These are phyloP conservation scores for Penicillium polonicum DNA, from an alignment of 2,329 filamentous ascomycete genomes.

Conservation along the genomic window DNA sequence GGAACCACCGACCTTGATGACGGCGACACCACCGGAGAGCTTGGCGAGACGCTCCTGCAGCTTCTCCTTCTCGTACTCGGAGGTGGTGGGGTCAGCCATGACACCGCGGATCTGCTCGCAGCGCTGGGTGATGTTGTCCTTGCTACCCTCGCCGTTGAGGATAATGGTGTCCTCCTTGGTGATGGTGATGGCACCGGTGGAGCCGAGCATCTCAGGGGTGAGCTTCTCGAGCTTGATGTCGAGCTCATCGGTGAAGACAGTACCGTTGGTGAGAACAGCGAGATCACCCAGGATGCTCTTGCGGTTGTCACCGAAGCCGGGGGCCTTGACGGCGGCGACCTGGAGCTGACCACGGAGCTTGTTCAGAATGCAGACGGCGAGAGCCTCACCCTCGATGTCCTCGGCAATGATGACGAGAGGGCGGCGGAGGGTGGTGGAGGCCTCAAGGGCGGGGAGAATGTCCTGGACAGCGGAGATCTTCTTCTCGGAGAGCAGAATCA, in stretches of 20 bases:
- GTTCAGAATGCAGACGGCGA: slow-evolving; percentile 99
- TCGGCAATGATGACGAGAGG: slow-evolving; percentile 98
- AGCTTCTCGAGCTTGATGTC: slow-evolving; percentile 99
- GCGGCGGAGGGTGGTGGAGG: slow-evolving; percentile 90
- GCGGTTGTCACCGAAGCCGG: slow-evolving; percentile 99
- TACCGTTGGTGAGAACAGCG: slow-evolving; percentile 91
- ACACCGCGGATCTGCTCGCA: slow-evolving; percentile 99
- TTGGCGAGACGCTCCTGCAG: slow-evolving; percentile 99
- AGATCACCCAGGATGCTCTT: slow-evolving; percentile 99
- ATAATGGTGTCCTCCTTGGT: slow-evolving; percentile 99
- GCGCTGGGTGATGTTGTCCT: slow-evolving; percentile 88
- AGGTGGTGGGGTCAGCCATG: slow-evolving; percentile 89
- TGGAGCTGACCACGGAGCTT: slow-evolving; percentile 99
- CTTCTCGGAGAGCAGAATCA: slow-evolving; percentile 99
- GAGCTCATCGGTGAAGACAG: slow-evolving; percentile 96
- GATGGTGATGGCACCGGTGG: slow-evolving; percentile 97
- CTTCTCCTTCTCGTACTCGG: slow-evolving; percentile 99
- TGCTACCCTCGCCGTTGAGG: slow-evolving; percentile 93
- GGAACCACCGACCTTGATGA: slow-evolving; percentile 97
- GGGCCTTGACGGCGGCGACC: slow-evolving; percentile 97
- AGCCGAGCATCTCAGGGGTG: slow-evolving; percentile 91
- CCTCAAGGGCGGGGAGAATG: slow-evolving; percentile 96
- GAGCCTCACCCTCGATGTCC: slow-evolving; percentile 97
- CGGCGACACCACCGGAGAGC: slow-evolving; percentile 96
- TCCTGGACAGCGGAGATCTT: slow-evolving; percentile 99